Evolutionary conservation across 1,284 basidiomycete species (phyloP), one percentile per base, ranked within the genome.

Genomic region (Ceratorhiza oryzae-sativae): DNA sequence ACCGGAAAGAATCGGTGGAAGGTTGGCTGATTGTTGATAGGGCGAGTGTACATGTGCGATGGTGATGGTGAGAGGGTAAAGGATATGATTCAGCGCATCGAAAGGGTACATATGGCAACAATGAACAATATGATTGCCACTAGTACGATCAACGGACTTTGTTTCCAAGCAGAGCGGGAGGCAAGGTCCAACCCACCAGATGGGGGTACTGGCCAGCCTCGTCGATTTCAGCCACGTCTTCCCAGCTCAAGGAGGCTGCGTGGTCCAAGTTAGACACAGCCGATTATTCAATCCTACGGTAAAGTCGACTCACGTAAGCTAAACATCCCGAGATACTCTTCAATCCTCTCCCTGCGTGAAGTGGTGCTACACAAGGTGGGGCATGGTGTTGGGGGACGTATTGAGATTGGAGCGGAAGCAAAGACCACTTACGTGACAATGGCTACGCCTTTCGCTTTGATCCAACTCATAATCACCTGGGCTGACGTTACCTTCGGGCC

Each of bases 401-500:
- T n/a, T 4, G 42, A 8, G 9, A 10, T 4, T 18, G 18, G 42
- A 4, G 18, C 8, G 4, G 23, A 51, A 51, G 20, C 18, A 51
- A 25, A 15, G 48, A 32, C 2, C 20, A 79, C 86, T 41, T 80
- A 90, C 86, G 88, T 90, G 61, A 91, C 84, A 63, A 87, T 84
- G 0, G 89, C 85, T 1, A 85, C 86, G n/a, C 87, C 89, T 76
- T 91, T 91, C 46, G 84, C 81, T 75, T 86, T 86, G 0, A 86
- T 84, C 90, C 90, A 90, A 0, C 87, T 84, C 42, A 91, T 80
- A 6, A 93, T 81, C 9, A 93, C 85, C 77, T 93, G 90, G 60
- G 88, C 89, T 0, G 86, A 82, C 1, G 87, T 86, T 13, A 84
- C 87, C 18, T 56, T 55, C 4, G 63, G 51, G 1, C 83, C 82